Percentiles rank a stretch among this genome's conserved stretches.
Evolutionary conservation across 306 rosid genomes (phyloP).

Genomic region (Ormosia semicastrata): DNA sequence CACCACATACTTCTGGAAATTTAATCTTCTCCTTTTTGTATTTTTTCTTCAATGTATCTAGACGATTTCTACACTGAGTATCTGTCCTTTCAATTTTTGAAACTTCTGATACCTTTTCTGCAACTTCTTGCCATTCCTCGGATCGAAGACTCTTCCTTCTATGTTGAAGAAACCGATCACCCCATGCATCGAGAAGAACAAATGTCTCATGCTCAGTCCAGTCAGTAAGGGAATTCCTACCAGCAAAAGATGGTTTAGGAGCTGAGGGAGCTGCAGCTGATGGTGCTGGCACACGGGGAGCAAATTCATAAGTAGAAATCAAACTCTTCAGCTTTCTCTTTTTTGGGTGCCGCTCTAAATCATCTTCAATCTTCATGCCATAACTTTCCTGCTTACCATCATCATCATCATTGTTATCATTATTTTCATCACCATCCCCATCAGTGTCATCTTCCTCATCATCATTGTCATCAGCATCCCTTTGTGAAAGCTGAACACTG

Average conservation of each 20-base stretch:
- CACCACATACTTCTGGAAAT: constrained; percentile 39
- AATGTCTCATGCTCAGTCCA: constrained; percentile 86
- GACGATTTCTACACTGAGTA: constrained; percentile 82
- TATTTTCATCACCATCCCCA: constrained; percentile 36
- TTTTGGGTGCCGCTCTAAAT: constrained; percentile 61
- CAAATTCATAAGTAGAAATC: constrained; percentile 75
- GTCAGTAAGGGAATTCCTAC: constrained; percentile 67
- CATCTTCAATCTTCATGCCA: constrained; percentile 44
- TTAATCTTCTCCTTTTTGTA: constrained; percentile 82
- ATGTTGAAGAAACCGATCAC: constrained; percentile 72
- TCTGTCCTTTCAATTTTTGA: constrained; percentile 75
- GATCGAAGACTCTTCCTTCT: constrained; percentile 89
- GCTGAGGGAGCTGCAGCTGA: constrained; percentile 38
- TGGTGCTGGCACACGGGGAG: constrained; percentile 56
- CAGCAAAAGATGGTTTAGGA: constrained; percentile 60
- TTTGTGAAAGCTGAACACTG: constrained; percentile 31
- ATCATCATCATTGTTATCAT: constrained; percentile 26
- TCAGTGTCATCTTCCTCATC: constrained; percentile 37
- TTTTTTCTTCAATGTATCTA: constrained; percentile 87
- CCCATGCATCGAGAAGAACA: constrained; percentile 87
- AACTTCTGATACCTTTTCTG: constrained; percentile 76
- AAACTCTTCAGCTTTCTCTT: constrained; percentile 75
- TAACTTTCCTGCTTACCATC: constrained; percentile 36
- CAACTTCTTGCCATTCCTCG: constrained; percentile 95
- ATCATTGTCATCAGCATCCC: constrained; percentile 23